Base-by-base conservation (phyloP, 1,284 basidiomycete genomes). In the Ceratobasidium sp. region DNA sequence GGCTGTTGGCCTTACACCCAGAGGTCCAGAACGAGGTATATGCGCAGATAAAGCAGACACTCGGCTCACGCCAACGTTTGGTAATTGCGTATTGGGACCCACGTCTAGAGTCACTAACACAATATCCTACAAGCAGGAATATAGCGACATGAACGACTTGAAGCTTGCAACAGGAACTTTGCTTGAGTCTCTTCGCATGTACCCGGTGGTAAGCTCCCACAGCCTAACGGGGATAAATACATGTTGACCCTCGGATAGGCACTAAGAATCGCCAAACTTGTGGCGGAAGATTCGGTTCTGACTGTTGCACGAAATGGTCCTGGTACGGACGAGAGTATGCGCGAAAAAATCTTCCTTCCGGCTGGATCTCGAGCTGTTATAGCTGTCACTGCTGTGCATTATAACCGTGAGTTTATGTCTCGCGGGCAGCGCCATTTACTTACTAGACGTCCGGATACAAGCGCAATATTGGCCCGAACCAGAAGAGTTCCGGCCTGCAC, bases 391-490 rank as follows among this genome's bases (percentile, higher is more conserved):
- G 36, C 36, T 14, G 14, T 39, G 6, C 36, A 39, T 14, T 14
- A 39, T 39, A 59, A 71, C 26, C 69, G 69, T 71, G 18, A 26
- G 69, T 53, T 23, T 1, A 2, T 30, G n/a, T n/a, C n/a, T n/a
- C n/a, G n/a, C n/a, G n/a, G n/a, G n/a, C n/a, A n/a, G n/a, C n/a
- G n/a, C n/a, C n/a, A n/a, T n/a, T n/a, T n/a, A n/a, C n/a, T n/a
- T n/a, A n/a, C n/a, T n/a, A n/a, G n/a, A n/a, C n/a, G n/a, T n/a
- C n/a, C n/a, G n/a, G n/a, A n/a, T n/a, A n/a, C n/a, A n/a, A 74
- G 73, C 73, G 32, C 50, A 39, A 3, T 60, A 74, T 46, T 74
- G 73, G 73, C 41, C 59, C n/a, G 70, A 74, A 21, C 73, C 73
- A 9, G 60, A 71, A 34, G 48, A 50, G 10, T 74, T 74, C 28